A percentile compares a stretch with the other conserved stretches of the same genome.
phyloP scores from a whole-genome alignment of 345 rosid species.

The Bruguiera sexangula region DNA sequence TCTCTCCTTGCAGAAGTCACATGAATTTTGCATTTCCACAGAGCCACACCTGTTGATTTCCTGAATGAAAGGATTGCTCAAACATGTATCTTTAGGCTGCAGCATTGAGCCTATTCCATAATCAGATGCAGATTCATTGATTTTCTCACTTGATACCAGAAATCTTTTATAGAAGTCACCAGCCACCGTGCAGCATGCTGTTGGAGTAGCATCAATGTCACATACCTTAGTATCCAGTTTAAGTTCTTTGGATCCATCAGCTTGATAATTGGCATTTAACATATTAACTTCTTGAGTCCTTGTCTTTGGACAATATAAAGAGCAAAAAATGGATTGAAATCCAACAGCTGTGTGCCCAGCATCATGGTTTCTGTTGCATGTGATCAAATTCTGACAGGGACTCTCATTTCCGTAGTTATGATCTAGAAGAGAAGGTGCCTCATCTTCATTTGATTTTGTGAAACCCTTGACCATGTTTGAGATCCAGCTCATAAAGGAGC shows the following conservation, averaged over 20 bases:
- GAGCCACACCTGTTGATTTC: conserved; percentile 26
- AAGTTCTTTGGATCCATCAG: conserved; percentile 25
- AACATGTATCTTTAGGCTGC: conserved; percentile 29
- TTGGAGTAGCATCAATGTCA: conserved; percentile 42
- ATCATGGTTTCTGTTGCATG: conserved; percentile 23
- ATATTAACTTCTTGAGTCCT: conserved; percentile 25
- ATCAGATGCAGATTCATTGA: conserved; percentile 31
- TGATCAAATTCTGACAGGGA: conserved; percentile 21
- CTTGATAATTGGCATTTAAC: conserved; percentile 22
- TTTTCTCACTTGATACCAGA: conserved; percentile 31
- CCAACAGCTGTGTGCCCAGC: conserved; percentile 40
- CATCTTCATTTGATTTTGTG: conserved; percentile 39
- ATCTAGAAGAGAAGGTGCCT: conserved; percentile 35
- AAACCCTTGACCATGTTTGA: conserved; percentile 77
- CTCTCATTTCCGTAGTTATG: conserved; percentile 27
- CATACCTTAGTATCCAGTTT: conserved; percentile 28
- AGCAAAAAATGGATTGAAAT: conserved; percentile 73
- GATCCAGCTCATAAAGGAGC: conserved; percentile 91
- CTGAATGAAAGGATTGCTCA: conserved; percentile 25
- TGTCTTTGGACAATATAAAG: conserved; percentile 54
- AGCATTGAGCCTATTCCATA: conserved; percentile 27
- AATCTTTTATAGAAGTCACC: conserved; percentile 33
- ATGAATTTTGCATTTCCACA: conserved; percentile 29
- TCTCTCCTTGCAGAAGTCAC: conserved; percentile 30
- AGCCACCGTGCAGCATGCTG: conserved; percentile 35